Percentiles rank a stretch among this genome's conserved stretches.
Conservation (phyloP, 345 rosid species). For the Arabidopsis arenosa region DNA sequence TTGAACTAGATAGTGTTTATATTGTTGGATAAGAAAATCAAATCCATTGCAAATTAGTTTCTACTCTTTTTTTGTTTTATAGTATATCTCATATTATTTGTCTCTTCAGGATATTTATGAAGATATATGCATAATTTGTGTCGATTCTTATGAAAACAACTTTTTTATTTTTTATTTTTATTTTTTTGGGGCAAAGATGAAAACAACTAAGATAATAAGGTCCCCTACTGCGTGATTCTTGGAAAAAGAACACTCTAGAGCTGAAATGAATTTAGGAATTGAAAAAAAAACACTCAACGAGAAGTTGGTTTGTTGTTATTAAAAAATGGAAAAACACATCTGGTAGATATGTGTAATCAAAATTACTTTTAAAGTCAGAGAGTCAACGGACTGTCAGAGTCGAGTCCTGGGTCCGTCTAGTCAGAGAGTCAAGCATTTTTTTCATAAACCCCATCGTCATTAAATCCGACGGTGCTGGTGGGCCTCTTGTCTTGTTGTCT, state of each 20-base stretch:
- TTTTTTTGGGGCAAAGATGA: too few species aligned
- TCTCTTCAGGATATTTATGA: background rate
- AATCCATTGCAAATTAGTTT: background rate
- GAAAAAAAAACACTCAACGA: background rate
- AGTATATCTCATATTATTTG: background rate
- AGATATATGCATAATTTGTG: background rate
- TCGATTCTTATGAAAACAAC: constrained; percentile 11
- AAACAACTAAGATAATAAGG: constrained; percentile 25
- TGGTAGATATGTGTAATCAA: constrained; percentile 35
- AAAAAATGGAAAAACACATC: background rate
- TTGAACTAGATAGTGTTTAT: background rate
- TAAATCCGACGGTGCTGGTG: constrained; percentile 67
- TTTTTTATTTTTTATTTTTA: too few species aligned
- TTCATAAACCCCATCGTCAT: constrained; percentile 44
- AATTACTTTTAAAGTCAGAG: constrained; percentile 51
- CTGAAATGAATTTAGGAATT: background rate
- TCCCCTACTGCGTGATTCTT: constrained; percentile 33
- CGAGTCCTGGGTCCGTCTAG: constrained; percentile 47
- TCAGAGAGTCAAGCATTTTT: constrained; percentile 54
- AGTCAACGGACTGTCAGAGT: constrained; percentile 59
- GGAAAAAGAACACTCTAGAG: constrained; percentile 7
- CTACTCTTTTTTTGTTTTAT: background rate
- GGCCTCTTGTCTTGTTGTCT: constrained; percentile 50
- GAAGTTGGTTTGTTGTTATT: constrained; percentile 15
- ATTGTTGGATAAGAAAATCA: background rate